phyloP scores from a whole-genome alignment of 2,329 filamentous ascomycete genomes.

The Cladosporium austrohemisphaericum region DNA sequence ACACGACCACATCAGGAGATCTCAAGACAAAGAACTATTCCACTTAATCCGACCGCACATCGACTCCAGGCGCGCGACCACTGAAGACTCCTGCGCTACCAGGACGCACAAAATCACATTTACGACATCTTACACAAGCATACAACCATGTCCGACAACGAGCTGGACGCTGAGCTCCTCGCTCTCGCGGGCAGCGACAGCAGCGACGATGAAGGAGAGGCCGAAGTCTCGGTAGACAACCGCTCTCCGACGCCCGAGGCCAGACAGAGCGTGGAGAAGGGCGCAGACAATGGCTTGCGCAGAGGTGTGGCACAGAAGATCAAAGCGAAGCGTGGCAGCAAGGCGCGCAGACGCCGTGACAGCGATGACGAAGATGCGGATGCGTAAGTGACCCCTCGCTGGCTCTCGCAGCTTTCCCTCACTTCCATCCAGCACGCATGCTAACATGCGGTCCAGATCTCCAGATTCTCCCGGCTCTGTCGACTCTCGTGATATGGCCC shows the following conservation, averaged over 20 bases:
- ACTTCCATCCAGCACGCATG: constrained; percentile 19
- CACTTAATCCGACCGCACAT: not conserved
- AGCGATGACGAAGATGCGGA: constrained; percentile 69
- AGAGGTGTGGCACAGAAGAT: constrained; percentile 46
- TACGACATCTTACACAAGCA: not conserved
- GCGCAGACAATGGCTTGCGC: constrained; percentile 31
- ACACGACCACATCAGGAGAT: constrained; percentile 6
- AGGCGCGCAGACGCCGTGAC: constrained; percentile 47
- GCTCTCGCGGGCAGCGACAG: constrained; percentile 72
- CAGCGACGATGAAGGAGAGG: constrained; percentile 48
- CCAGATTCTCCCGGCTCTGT: constrained; percentile 50
- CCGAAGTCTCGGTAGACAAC: constrained; percentile 50
- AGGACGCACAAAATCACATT: not conserved
- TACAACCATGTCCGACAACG: constrained; percentile 45
- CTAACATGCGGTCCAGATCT: not conserved
- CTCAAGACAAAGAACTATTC: not conserved
- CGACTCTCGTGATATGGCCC: constrained; percentile 83
- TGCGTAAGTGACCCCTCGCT: constrained; percentile 58
- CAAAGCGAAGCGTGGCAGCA: constrained; percentile 40
- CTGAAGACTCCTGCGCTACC: not conserved
- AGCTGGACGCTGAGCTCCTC: constrained; percentile 86
- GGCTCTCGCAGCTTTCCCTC: constrained; percentile 15
- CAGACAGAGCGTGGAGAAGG: constrained; percentile 36
- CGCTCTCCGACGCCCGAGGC: constrained; percentile 52
- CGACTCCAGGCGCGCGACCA: too few relatives aligned